These are phyloP conservation scores for Eragrostis tef DNA, from an alignment of 202 grass and related monocot species.

Conservation along the genomic window DNA sequence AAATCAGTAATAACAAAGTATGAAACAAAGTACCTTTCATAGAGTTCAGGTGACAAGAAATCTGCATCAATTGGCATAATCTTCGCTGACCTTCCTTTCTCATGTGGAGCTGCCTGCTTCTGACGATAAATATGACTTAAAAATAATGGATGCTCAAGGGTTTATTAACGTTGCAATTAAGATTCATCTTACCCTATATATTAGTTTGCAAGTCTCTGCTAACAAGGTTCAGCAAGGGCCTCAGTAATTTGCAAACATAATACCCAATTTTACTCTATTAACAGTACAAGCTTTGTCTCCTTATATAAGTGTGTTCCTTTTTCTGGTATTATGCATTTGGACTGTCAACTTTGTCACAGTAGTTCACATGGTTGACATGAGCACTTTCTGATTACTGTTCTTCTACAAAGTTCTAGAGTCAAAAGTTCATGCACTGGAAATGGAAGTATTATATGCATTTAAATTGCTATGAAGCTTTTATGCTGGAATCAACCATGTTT, in stretches of 20 bases:
- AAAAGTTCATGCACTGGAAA: neutral
- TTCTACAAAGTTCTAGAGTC: neutral
- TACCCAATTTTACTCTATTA: neutral
- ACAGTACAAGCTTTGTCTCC: neutral
- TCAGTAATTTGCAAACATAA: neutral
- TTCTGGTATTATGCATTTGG: neutral
- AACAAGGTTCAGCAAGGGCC: neutral
- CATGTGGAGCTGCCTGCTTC: slow-evolving; percentile 54
- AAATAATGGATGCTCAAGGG: neutral
- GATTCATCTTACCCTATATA: neutral
- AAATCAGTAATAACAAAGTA: slow-evolving; percentile 25
- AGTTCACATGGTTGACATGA: neutral
- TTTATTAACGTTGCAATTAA: slow-evolving; percentile 2
- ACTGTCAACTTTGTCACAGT: neutral
- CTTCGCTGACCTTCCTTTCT: slow-evolving; percentile 64
- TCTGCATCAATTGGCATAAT: slow-evolving; percentile 62
- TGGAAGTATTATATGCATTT: slow-evolving; percentile 6
- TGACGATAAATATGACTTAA: slow-evolving; percentile 40
- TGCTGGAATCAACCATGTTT: slow-evolving; percentile 22
- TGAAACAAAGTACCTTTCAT: slow-evolving; percentile 66
- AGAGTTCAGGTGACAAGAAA: slow-evolving; percentile 61
- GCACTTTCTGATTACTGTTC: neutral
- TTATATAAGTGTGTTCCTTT: neutral
- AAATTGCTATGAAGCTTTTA: slow-evolving; percentile 12
- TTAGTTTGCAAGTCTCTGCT: neutral